phyloP scores from a whole-genome alignment of 1,284 basidiomycete genomes.

The Puccinia horiana region DNA sequence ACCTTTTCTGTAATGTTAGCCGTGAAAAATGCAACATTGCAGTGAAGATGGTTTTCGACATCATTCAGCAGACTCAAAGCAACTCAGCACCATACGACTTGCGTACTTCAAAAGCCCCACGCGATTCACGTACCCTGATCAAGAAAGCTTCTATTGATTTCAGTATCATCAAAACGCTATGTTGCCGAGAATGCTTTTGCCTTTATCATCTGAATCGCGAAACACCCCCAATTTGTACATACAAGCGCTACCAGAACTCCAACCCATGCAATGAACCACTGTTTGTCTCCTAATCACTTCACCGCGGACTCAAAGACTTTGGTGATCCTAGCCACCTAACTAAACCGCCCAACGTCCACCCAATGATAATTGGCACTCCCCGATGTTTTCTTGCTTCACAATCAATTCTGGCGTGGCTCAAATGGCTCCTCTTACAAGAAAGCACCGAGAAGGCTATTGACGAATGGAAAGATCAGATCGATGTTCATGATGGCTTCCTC shows the following conservation, averaged over 20 bases:
- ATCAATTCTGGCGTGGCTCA: background rate
- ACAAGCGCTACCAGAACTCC: background rate
- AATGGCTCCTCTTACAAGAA: background rate
- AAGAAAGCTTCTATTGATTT: background rate
- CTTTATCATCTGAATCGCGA: too few species aligned
- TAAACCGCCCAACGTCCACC: background rate
- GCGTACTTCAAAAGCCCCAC: background rate
- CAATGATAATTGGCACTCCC: background rate
- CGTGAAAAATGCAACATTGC: background rate
- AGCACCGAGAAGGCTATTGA: background rate
- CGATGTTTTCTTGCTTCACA: background rate
- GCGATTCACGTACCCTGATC: background rate
- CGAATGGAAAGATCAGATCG: background rate
- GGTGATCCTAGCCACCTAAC: background rate
- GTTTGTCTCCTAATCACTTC: background rate
- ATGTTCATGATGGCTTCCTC: background rate
- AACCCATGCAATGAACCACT: constrained; percentile 5
- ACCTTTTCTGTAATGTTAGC: background rate
- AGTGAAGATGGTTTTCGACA: background rate
- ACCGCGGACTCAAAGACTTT: background rate
- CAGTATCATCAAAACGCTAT: background rate
- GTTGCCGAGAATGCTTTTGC: constrained; percentile 10
- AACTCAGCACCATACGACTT: background rate
- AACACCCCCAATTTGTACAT: background rate
- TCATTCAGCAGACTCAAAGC: background rate